These are phyloP conservation scores for Solanum commersonii DNA, from an alignment of 257 asterid genomes.

Conservation along the genomic window DNA sequence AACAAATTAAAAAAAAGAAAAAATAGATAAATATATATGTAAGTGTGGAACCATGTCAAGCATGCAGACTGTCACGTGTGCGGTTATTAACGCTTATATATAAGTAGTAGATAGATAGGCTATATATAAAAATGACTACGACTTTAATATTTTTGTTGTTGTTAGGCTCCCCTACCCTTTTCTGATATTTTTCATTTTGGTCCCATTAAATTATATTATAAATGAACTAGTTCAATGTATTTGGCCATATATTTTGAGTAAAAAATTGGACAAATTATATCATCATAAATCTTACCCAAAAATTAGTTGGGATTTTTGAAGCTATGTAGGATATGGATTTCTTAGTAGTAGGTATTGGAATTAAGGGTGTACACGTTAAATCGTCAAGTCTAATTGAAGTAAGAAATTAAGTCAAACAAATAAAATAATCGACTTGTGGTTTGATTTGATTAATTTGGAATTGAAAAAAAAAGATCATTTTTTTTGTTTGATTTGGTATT, in stretches of 20 bases:
- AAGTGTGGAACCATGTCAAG: too few species aligned
- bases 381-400: background rate
- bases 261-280: background rate
- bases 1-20: too few species aligned
- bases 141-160: background rate
- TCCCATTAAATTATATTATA: background rate
- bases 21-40: too few species aligned
- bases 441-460: background rate
- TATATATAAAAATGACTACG: background rate
- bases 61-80: too few species aligned
- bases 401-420: too few species aligned
- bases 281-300: background rate
- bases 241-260: background rate
- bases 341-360: background rate
- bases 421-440: too few species aligned
- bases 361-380: background rate
- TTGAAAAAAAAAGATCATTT: too few species aligned
- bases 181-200: background rate
- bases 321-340: background rate
- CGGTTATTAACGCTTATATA: too few species aligned
- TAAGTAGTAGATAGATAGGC: too few species aligned
- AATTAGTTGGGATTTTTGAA: background rate
- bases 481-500: background rate
- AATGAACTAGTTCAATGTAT: background rate
- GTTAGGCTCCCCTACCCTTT: background rate